phyloP scores from a whole-genome alignment of 2,329 filamentous ascomycete genomes.

The Diaporthe helianthi region DNA sequence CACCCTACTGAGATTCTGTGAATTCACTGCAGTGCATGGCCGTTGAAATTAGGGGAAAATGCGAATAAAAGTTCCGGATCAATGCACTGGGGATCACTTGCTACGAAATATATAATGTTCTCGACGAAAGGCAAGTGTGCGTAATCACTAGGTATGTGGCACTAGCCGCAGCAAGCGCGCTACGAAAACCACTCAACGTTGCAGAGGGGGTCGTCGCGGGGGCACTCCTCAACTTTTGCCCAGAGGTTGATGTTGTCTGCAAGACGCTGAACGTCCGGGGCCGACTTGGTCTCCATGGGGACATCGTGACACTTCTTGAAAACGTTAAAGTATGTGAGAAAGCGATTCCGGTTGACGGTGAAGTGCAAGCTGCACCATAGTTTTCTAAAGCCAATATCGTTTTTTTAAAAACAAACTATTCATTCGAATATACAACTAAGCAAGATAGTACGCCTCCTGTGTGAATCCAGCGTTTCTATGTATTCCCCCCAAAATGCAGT shows the following conservation, averaged over 20 bases:
- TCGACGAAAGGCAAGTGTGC: not conserved
- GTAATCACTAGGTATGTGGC: not conserved
- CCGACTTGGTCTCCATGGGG: slow-evolving; percentile 51
- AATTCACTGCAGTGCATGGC: not conserved
- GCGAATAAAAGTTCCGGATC: not conserved
- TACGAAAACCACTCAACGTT: slow-evolving; percentile 67
- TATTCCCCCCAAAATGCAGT: too few relatives aligned
- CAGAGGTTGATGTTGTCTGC: slow-evolving; percentile 70
- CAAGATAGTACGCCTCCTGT: too few relatives aligned
- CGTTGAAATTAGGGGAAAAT: not conserved
- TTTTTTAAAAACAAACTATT: too few relatives aligned
- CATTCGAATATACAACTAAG: too few relatives aligned
- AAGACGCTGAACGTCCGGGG: slow-evolving; percentile 67
- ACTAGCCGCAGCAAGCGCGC: not conserved
- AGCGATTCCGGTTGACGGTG: slow-evolving; percentile 57
- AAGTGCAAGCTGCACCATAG: slow-evolving; percentile 75
- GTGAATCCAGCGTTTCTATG: too few relatives aligned
- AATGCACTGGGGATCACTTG: not conserved
- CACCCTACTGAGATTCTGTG: not conserved
- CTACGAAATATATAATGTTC: not conserved
- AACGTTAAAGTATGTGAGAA: slow-evolving; percentile 66
- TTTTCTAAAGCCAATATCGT: too few relatives aligned
- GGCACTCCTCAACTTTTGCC: slow-evolving; percentile 67
- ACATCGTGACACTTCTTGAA: slow-evolving; percentile 63
- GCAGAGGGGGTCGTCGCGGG: slow-evolving; percentile 65